Percentiles rank a stretch among this genome's conserved stretches.
Evolutionary conservation across 495 filamentous ascomycete genomes (phyloP).

Genomic region (Lophiotrema nucula): DNA sequence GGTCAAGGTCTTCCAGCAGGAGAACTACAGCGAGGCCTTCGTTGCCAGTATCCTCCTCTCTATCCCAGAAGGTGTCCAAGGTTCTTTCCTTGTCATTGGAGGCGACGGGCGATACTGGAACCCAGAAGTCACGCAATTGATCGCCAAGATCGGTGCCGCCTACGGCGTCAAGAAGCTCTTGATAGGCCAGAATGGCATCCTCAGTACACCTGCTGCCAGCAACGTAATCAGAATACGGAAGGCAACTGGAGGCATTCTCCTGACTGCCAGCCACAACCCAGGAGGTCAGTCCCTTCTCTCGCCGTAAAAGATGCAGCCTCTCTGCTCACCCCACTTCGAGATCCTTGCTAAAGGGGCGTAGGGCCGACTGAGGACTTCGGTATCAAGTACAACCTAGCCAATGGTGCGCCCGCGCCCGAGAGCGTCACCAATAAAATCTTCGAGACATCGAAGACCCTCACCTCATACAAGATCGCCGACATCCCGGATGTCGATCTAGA

Average conservation of each 20-base stretch:
- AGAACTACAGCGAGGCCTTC: slow-evolving; percentile 94
- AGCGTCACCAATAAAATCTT: slow-evolving; percentile 97
- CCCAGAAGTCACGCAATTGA: slow-evolving; percentile 90
- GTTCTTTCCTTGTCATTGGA: slow-evolving; percentile 89
- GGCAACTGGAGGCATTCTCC: slow-evolving; percentile 91
- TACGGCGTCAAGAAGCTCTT: slow-evolving; percentile 99
- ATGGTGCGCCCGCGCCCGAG: slow-evolving; percentile 93
- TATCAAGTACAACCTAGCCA: slow-evolving; percentile 98
- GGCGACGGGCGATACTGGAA: slow-evolving; percentile 98
- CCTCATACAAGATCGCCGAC: slow-evolving; percentile 85
- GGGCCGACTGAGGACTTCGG: slow-evolving; percentile 93
- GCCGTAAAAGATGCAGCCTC: neutral
- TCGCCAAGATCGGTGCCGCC: slow-evolving; percentile 93
- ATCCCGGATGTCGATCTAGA: slow-evolving; percentile 83
- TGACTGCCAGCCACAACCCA: slow-evolving; percentile 97
- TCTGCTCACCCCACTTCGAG: neutral
- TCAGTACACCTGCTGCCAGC: slow-evolving; percentile 93
- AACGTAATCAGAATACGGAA: slow-evolving; percentile 90
- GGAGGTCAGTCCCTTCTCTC: slow-evolving; percentile 63
- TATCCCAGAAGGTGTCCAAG: slow-evolving; percentile 90
- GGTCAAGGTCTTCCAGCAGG: slow-evolving; percentile 94
- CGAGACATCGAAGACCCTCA: slow-evolving; percentile 81
- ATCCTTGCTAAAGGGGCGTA: slow-evolving; percentile 38
- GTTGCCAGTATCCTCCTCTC: slow-evolving; percentile 89
- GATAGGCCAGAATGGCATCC: slow-evolving; percentile 91